Conservation (phyloP, 345 rosid species). For the Eucalyptus cladocalyx region DNA sequence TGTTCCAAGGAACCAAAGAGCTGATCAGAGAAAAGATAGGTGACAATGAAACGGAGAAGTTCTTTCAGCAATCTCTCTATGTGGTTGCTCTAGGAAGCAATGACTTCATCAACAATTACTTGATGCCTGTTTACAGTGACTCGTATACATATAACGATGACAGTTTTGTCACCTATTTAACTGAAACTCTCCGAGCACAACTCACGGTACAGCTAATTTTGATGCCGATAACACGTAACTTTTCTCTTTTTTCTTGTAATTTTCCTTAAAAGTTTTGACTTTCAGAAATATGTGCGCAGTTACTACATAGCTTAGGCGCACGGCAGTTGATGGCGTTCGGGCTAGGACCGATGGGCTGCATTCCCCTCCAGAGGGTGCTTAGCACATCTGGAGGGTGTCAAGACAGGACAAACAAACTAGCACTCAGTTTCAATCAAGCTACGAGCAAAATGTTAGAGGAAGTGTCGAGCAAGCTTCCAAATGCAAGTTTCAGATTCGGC, state of each 20-base stretch:
- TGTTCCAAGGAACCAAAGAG: slow-evolving; percentile 51
- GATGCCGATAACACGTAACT: neutral
- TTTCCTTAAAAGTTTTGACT: neutral
- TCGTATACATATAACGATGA: slow-evolving; percentile 79
- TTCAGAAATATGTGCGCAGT: slow-evolving; percentile 1
- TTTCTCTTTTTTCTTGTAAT: neutral
- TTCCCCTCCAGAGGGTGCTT: slow-evolving; percentile 83
- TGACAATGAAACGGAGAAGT: slow-evolving; percentile 28
- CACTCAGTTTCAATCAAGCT: slow-evolving; percentile 62
- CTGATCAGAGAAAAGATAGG: slow-evolving; percentile 47
- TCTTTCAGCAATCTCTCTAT: slow-evolving; percentile 50
- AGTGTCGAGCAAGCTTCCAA: slow-evolving; percentile 34
- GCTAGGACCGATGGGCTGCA: slow-evolving; percentile 94
- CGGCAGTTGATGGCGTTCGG: slow-evolving; percentile 75
- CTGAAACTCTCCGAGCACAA: slow-evolving; percentile 63
- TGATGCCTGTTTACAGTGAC: slow-evolving; percentile 76
- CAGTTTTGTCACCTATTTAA: slow-evolving; percentile 46
- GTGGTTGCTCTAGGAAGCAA: slow-evolving; percentile 98
- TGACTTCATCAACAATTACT: slow-evolving; percentile 96
- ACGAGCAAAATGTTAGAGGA: slow-evolving; percentile 24
- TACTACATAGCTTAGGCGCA: slow-evolving; percentile 57
- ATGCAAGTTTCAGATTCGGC: slow-evolving; percentile 58
- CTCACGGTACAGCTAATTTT: slow-evolving; percentile 24
- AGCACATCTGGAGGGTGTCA: slow-evolving; percentile 56
- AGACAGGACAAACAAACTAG: slow-evolving; percentile 53